A percentile compares a stretch with the other conserved stretches of the same genome.
Conservation (phyloP, 1,284 basidiomycete species). For the Irpex sp. region DNA sequence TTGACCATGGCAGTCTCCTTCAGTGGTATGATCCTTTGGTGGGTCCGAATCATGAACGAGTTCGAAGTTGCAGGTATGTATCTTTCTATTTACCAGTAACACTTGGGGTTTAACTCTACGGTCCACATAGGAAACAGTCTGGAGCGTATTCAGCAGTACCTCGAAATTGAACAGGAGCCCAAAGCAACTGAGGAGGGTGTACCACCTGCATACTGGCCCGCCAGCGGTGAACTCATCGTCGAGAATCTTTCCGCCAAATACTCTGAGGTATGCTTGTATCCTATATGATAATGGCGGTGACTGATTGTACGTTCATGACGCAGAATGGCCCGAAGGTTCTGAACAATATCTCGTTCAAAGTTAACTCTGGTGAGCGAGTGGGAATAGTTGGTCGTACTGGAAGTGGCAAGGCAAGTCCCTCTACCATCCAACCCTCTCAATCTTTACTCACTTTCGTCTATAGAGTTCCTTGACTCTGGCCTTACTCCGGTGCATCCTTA, state of each 20-base stretch:
- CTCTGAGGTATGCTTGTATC: conserved; percentile 30
- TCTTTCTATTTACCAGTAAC: neutral
- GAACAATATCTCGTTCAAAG: conserved; percentile 41
- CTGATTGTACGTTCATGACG: neutral
- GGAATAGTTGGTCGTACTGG: conserved; percentile 36
- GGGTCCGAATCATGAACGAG: conserved; percentile 52
- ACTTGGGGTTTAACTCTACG: neutral
- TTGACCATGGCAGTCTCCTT: conserved; percentile 54
- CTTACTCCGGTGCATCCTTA: conserved; percentile 42
- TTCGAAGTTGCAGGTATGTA: conserved; percentile 55
- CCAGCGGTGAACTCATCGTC: conserved; percentile 63
- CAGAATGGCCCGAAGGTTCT: conserved; percentile 41
- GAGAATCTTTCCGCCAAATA: conserved; percentile 61
- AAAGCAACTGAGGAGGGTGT: conserved; percentile 40
- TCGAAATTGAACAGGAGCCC: conserved; percentile 74
- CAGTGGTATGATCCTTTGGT: conserved; percentile 51
- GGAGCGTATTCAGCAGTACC: conserved; percentile 71
- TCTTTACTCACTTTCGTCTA: conserved; percentile 15
- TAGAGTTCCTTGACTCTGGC: conserved; percentile 43
- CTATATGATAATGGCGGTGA: conserved; percentile 4
- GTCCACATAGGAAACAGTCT: conserved; percentile 35
- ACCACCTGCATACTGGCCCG: conserved; percentile 79
- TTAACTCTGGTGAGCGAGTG: conserved; percentile 48
- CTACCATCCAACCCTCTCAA: conserved; percentile 32
- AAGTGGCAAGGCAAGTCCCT: conserved; percentile 23